Percentiles rank a stretch among this genome's conserved stretches.
These are phyloP conservation scores for Microdochium paspali DNA, from an alignment of 2,329 filamentous ascomycete species.

Conservation along the genomic window DNA sequence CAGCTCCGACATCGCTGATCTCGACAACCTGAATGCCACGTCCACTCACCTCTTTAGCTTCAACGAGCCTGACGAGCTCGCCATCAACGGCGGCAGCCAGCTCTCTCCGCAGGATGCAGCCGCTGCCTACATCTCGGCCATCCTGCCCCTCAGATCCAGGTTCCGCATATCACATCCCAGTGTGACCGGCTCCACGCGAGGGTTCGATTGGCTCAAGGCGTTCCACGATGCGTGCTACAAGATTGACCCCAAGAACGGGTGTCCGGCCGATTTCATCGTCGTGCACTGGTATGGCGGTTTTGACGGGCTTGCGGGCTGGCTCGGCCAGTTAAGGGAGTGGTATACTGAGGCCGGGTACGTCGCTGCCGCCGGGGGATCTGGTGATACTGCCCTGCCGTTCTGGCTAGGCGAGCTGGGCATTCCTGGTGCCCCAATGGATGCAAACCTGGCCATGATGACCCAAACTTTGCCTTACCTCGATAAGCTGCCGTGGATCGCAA, in stretches of 20 bases:
- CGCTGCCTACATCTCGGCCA: conserved; percentile 23
- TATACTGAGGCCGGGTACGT: conserved; percentile 17
- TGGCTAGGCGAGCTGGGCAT: conserved; percentile 32
- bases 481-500: conserved; percentile 19
- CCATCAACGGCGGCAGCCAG: conserved; percentile 25
- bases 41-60: conserved; percentile 29
- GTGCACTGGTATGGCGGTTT: conserved; percentile 32
- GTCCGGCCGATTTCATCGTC: conserved; percentile 28
- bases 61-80: conserved; percentile 31
- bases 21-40: conserved; percentile 18
- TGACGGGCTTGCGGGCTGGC: conserved; percentile 22
- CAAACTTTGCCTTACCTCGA: conserved; percentile 26
- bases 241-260: conserved; percentile 22
- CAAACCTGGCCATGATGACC: conserved; percentile 29
- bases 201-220: conserved; percentile 26
- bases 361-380: background rate
- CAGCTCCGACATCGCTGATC: conserved; percentile 11
- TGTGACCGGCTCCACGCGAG: conserved; percentile 27
- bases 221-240: conserved; percentile 30
- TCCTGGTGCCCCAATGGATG: conserved; percentile 20
- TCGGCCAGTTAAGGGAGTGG: conserved; percentile 22
- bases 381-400: conserved; percentile 10
- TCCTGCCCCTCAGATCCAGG: conserved; percentile 22
- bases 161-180: conserved; percentile 30
- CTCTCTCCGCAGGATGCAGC: conserved; percentile 28